phyloP scores from a whole-genome alignment of 179 eudicot genomes.

The Sideroxylon spinosum region DNA sequence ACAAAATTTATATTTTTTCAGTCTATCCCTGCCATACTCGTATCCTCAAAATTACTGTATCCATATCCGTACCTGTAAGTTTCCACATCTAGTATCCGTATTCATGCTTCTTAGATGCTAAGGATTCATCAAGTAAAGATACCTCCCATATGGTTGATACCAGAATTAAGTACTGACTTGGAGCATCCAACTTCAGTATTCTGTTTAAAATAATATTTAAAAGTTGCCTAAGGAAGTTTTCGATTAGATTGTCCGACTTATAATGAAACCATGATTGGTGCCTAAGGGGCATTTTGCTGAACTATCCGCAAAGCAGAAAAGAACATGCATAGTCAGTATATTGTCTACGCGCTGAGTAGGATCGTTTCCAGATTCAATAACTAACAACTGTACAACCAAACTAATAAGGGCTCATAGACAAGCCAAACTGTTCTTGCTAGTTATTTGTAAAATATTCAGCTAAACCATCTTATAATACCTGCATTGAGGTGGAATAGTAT shows the following conservation, averaged over 20 bases:
- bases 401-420: not conserved
- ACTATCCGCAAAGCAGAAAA: not conserved
- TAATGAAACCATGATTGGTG: not conserved
- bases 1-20: too few relatives aligned
- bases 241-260: not conserved
- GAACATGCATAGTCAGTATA: not conserved
- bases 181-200: not conserved
- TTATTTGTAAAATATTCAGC: too few relatives aligned
- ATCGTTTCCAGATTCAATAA: not conserved
- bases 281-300: not conserved
- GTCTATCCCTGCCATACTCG: too few relatives aligned
- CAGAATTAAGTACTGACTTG: constrained; percentile 1
- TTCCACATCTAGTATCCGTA: too few relatives aligned
- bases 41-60: too few relatives aligned
- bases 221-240: not conserved
- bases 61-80: too few relatives aligned
- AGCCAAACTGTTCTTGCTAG: not conserved
- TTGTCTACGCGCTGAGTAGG: not conserved
- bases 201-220: not conserved
- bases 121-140: not conserved
- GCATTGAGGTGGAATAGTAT: constrained; percentile 84
- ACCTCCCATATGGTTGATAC: not conserved
- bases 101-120: too few relatives aligned
- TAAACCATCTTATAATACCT: constrained; percentile 41
- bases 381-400: not conserved